These are phyloP conservation scores for Brettanomyces bruxellensis DNA, from an alignment of 805 yeast species.

Conservation along the genomic window DNA sequence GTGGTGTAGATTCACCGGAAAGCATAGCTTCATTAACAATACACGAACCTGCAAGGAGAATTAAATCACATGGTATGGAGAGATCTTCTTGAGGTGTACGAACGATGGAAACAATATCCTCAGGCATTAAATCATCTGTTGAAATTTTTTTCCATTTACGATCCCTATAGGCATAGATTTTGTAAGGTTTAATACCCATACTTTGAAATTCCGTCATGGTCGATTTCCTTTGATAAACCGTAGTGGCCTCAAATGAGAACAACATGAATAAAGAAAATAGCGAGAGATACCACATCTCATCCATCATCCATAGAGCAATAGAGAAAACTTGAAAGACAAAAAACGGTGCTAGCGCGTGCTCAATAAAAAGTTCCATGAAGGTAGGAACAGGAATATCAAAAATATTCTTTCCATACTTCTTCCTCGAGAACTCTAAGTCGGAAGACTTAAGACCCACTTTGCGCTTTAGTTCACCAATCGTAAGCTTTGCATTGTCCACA, in stretches of 20 bases:
- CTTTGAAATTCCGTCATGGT: slow-evolving; percentile 94
- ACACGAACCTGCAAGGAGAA: slow-evolving; percentile 81
- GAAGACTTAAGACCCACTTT: slow-evolving; percentile 25
- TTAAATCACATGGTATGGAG: slow-evolving; percentile 90
- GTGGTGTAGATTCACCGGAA: slow-evolving; percentile 96
- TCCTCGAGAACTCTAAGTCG: slow-evolving; percentile 29
- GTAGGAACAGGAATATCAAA: slow-evolving; percentile 96
- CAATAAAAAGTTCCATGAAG: slow-evolving; percentile 82
- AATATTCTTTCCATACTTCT: slow-evolving; percentile 73
- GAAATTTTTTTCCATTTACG: slow-evolving; percentile 58
- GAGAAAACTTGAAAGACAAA: slow-evolving; percentile 95
- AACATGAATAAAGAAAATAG: slow-evolving; percentile 87
- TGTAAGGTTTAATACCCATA: slow-evolving; percentile 93
- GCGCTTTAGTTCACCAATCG: slow-evolving; percentile 46
- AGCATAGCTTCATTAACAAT: slow-evolving; percentile 98
- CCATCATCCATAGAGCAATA: slow-evolving; percentile 91
- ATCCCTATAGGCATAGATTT: slow-evolving; percentile 64
- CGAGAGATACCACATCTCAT: slow-evolving; percentile 94
- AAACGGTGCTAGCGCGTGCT: slow-evolving; percentile 97
- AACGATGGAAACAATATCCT: slow-evolving; percentile 79
- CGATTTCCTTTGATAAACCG: slow-evolving; percentile 90
- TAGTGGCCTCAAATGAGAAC: slow-evolving; percentile 85
- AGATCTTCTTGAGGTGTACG: slow-evolving; percentile 80
- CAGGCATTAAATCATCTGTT: slow-evolving; percentile 77
- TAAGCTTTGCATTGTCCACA: slow-evolving; percentile 56